Conservation (phyloP, 257 asterid genomes). For the Misopates orontium region DNA sequence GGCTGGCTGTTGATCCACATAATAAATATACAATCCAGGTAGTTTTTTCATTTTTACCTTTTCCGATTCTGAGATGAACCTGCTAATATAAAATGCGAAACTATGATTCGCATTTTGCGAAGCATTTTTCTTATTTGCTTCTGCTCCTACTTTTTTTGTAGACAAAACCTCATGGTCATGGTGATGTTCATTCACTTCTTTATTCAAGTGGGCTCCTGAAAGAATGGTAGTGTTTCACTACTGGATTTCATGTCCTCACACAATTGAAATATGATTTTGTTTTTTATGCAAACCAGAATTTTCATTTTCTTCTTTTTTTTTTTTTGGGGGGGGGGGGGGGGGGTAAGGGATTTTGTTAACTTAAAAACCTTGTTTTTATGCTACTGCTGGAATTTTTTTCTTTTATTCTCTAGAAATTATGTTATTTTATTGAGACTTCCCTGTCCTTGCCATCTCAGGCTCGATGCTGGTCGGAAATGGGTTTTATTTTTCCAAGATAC, state of each 20-base stretch:
- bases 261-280: conserved; percentile 3
- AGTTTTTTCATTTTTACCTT: conserved; percentile 19
- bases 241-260: conserved; percentile 19
- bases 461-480: conserved; percentile 83
- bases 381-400: conserved; percentile 1
- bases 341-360: neutral
- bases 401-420: conserved; percentile 13
- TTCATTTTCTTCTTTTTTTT: neutral
- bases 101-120: conserved; percentile 14
- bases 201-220: conserved; percentile 88
- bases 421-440: conserved; percentile 21
- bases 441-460: conserved; percentile 49
- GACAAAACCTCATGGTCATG: conserved; percentile 99
- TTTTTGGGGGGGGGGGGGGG: no score
- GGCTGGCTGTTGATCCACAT: conserved; percentile 81
- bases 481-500: conserved; percentile 97
- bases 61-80: neutral
- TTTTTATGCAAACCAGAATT: neutral
- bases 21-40: conserved; percentile 91
- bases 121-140: conserved; percentile 21
- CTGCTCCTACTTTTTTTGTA: conserved; percentile 28
- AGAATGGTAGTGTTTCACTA: conserved; percentile 57
- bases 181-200: conserved; percentile 96
- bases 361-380: neutral
- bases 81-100: conserved; percentile 17